These are phyloP conservation scores for Tubosaeta sp. DNA, from an alignment of 768 basidiomycete species.

Conservation along the genomic window DNA sequence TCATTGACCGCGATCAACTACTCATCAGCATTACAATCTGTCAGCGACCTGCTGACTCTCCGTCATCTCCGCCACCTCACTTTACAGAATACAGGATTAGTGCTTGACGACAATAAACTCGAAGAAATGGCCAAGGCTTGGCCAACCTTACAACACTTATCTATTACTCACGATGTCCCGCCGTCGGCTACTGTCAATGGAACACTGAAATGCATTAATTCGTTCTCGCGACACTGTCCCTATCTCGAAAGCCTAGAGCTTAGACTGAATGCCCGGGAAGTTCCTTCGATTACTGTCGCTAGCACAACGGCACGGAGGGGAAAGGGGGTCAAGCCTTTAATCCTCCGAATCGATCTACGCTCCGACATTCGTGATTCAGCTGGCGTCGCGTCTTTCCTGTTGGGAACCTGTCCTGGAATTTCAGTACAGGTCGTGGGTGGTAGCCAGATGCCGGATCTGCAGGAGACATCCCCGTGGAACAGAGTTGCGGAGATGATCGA, in stretches of 20 bases:
- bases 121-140: constrained; percentile 5
- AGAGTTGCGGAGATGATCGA: constrained; percentile 18
- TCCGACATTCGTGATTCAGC: constrained; percentile 19
- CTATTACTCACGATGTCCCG: constrained; percentile 11
- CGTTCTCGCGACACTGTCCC: constrained; percentile 14
- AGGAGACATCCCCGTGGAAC: constrained; percentile 19
- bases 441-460: constrained; percentile 4
- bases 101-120: not conserved
- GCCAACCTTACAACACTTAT: constrained; percentile 17
- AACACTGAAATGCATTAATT: not conserved
- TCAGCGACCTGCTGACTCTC: not conserved
- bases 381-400: constrained; percentile 13
- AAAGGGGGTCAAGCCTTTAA: not conserved
- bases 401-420: constrained; percentile 2
- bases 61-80: not conserved
- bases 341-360: constrained; percentile 11
- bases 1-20: not conserved
- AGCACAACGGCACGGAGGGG: not conserved
- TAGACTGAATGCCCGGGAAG: constrained; percentile 17
- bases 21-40: not conserved
- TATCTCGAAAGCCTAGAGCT: constrained; percentile 13
- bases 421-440: constrained; percentile 5
- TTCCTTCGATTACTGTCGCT: constrained; percentile 1
- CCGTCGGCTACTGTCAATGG: not conserved
- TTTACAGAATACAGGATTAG: not conserved